A percentile compares a stretch with the other conserved stretches of the same genome.
These are phyloP conservation scores for Saccharomycopsis oosterbeekiorum DNA, from an alignment of 805 yeast species.

Conservation along the genomic window DNA sequence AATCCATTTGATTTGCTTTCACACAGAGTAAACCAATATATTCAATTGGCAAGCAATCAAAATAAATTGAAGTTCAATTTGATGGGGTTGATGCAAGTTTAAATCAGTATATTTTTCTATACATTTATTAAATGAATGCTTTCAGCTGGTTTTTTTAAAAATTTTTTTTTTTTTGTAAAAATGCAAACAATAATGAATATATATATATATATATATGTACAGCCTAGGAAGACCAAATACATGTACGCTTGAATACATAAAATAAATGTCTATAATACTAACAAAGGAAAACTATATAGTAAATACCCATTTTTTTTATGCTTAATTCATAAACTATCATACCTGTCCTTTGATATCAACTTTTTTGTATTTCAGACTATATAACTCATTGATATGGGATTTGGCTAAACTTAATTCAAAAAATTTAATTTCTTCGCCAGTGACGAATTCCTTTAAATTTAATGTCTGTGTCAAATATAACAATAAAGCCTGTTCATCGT, in stretches of 20 bases:
- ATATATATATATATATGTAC: too few relatives aligned
- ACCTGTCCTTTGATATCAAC: slow-evolving; percentile 90
- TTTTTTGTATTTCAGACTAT: slow-evolving; percentile 35
- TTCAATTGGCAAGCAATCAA: slow-evolving; percentile 49
- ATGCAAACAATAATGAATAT: too few relatives aligned
- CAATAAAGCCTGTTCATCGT: slow-evolving; percentile 21
- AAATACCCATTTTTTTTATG: not conserved
- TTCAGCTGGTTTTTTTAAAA: too few relatives aligned
- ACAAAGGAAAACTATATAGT: too few relatives aligned
- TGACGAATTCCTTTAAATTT: slow-evolving; percentile 26
- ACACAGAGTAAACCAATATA: slow-evolving; percentile 53
- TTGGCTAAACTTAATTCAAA: slow-evolving; percentile 30
- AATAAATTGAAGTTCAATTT: slow-evolving; percentile 61
- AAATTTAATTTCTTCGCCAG: slow-evolving; percentile 24
- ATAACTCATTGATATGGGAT: slow-evolving; percentile 28
- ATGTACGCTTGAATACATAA: too few relatives aligned
- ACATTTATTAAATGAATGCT: not conserved
- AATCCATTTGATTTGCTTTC: slow-evolving; percentile 37
- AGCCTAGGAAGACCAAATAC: too few relatives aligned
- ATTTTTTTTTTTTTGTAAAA: too few relatives aligned
- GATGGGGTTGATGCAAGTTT: slow-evolving; percentile 43
- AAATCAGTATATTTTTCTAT: not conserved
- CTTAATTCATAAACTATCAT: slow-evolving; percentile 20
- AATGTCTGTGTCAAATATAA: slow-evolving; percentile 24
- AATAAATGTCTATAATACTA: too few relatives aligned